Percentiles rank a stretch among this genome's conserved stretches.
Conservation (phyloP, 2,329 filamentous ascomycete genomes). For the Penicillium sp. region DNA sequence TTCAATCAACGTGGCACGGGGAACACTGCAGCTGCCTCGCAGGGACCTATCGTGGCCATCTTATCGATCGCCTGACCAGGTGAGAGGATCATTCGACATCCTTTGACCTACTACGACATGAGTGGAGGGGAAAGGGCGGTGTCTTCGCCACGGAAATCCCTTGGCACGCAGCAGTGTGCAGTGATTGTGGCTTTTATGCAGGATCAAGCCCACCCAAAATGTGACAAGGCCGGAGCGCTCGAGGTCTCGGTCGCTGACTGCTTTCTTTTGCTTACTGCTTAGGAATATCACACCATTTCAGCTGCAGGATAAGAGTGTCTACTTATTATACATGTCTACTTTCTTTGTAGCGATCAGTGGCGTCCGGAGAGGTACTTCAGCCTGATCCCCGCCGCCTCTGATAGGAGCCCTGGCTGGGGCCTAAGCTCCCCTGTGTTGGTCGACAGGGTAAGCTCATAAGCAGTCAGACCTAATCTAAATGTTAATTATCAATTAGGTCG, state of each 20-base stretch:
- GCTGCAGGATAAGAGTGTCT: not conserved
- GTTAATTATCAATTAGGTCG: slow-evolving; percentile 9
- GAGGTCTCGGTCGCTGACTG: not conserved
- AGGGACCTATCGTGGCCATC: slow-evolving; percentile 6
- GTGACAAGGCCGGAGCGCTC: slow-evolving; percentile 2
- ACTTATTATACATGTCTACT: not conserved
- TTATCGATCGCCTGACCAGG: not conserved
- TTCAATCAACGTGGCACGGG: slow-evolving; percentile 17
- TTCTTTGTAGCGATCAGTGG: slow-evolving; percentile 2
- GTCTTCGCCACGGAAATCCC: slow-evolving; percentile 17
- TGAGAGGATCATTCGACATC: not conserved
- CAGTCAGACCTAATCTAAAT: slow-evolving; percentile 16
- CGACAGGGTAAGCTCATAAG: slow-evolving; percentile 8
- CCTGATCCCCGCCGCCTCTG: slow-evolving; percentile 13
- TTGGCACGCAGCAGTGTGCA: slow-evolving; percentile 13
- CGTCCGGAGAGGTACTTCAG: slow-evolving; percentile 8
- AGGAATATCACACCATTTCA: not conserved
- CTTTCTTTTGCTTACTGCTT: not conserved
- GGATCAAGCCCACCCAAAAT: slow-evolving; percentile 7
- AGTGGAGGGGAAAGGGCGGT: slow-evolving; percentile 20
- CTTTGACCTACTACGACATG: not conserved
- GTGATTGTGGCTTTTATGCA: slow-evolving; percentile 15
- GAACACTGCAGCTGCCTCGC: slow-evolving; percentile 14
- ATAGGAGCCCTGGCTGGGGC: slow-evolving; percentile 17
- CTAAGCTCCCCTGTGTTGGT: slow-evolving; percentile 15